phyloP scores from a whole-genome alignment of 2,329 filamentous ascomycete species.

The Neopestalotiopsis clavispora region DNA sequence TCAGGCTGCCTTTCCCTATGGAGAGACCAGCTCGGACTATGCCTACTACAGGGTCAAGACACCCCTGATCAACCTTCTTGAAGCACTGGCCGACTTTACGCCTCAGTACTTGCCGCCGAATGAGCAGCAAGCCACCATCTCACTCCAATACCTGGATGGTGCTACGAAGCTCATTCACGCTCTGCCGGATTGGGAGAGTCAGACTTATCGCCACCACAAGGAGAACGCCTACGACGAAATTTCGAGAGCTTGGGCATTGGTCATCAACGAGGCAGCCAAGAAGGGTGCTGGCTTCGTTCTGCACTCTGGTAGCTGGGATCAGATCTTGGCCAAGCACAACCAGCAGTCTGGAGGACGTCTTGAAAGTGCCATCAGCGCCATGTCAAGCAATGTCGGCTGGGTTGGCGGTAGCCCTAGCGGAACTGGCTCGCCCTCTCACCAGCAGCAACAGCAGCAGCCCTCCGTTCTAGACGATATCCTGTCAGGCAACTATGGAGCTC shows the following conservation, averaged over 20 bases:
- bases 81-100: slow-evolving; percentile 92
- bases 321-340: slow-evolving; percentile 85
- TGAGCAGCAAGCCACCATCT: slow-evolving; percentile 82
- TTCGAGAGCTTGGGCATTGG: slow-evolving; percentile 88
- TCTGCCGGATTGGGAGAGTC: slow-evolving; percentile 88
- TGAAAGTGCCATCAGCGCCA: slow-evolving; percentile 77
- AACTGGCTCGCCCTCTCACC: slow-evolving; percentile 21
- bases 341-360: slow-evolving; percentile 83
- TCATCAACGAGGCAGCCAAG: slow-evolving; percentile 90
- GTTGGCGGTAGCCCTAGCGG: slow-evolving; percentile 55
- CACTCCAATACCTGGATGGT: slow-evolving; percentile 85
- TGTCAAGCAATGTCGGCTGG: slow-evolving; percentile 79
- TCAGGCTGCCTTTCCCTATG: slow-evolving; percentile 82
- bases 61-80: slow-evolving; percentile 78
- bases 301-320: slow-evolving; percentile 91
- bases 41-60: slow-evolving; percentile 92
- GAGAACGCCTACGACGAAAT: slow-evolving; percentile 97
- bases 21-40: slow-evolving; percentile 86
- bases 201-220: slow-evolving; percentile 89
- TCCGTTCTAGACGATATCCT: slow-evolving; percentile 68
- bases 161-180: slow-evolving; percentile 90
- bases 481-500: slow-evolving; percentile 62
- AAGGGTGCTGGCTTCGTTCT: slow-evolving; percentile 87
- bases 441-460: slow-evolving; percentile 39
- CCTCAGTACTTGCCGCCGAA: slow-evolving; percentile 93